Conservation (phyloP, 2,329 filamentous ascomycete species). For the Byssochlamys sp. region DNA sequence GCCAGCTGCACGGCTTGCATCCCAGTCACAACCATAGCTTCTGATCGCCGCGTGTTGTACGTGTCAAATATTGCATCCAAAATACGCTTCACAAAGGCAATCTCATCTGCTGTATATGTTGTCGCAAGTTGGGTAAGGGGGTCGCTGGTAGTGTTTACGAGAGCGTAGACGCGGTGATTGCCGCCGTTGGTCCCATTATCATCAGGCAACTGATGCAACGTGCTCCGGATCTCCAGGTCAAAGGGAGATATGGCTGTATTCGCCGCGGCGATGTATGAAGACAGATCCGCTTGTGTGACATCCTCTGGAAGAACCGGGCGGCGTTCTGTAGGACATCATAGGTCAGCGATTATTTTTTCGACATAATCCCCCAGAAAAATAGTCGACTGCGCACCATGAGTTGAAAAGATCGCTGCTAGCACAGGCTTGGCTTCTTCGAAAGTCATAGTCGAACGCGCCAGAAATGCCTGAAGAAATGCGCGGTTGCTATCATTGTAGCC, state of each 20-base stretch:
- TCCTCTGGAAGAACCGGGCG: slow-evolving; percentile 47
- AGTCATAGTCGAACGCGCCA: slow-evolving; percentile 69
- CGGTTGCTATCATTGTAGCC: slow-evolving; percentile 60
- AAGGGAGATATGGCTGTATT: slow-evolving; percentile 66
- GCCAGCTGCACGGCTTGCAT: slow-evolving; percentile 68
- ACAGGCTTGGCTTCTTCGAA: slow-evolving; percentile 62
- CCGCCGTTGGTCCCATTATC: not conserved
- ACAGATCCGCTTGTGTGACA: slow-evolving; percentile 59
- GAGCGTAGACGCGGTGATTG: slow-evolving; percentile 58
- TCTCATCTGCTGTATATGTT: slow-evolving; percentile 68
- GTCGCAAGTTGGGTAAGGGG: slow-evolving; percentile 79
- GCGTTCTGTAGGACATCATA: slow-evolving; percentile 25
- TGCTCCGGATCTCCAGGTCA: slow-evolving; percentile 77
- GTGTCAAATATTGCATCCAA: slow-evolving; percentile 87
- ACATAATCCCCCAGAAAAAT: not conserved
- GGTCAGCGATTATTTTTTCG: not conserved
- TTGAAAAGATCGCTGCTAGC: slow-evolving; percentile 65
- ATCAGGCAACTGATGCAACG: slow-evolving; percentile 54
- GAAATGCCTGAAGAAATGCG: slow-evolving; percentile 81
- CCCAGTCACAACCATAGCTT: slow-evolving; percentile 71
- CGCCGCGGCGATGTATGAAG: slow-evolving; percentile 58
- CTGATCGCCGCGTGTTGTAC: slow-evolving; percentile 68
- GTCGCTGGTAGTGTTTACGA: slow-evolving; percentile 84
- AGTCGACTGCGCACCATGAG: slow-evolving; percentile 34
- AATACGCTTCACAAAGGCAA: slow-evolving; percentile 77